phyloP scores from a whole-genome alignment of 2,329 filamentous ascomycete species.

The Falciphora oryzae region DNA sequence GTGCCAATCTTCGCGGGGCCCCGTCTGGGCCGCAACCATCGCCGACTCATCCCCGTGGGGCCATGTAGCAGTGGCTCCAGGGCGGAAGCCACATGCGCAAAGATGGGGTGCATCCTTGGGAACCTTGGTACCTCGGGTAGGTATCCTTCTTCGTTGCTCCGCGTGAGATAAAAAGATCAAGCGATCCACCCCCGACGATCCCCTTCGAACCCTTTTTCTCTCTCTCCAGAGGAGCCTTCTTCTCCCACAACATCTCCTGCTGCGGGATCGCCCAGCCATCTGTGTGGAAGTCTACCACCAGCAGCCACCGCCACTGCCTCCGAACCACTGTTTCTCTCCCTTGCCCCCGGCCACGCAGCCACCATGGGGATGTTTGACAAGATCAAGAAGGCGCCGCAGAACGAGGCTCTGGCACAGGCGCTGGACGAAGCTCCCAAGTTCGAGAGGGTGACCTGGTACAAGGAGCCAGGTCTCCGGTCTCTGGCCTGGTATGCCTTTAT shows the following conservation, averaged over 20 bases:
- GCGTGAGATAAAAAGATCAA: background rate
- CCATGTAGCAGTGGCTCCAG: background rate
- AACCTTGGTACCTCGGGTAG: background rate
- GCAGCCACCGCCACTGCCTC: no score
- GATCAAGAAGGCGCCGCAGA: slow-evolving; percentile 17
- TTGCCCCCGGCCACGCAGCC: background rate
- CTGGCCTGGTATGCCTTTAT: slow-evolving; percentile 47
- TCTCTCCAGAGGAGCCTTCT: no score
- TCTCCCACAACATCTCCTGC: no score
- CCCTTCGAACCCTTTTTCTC: background rate
- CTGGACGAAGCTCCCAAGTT: slow-evolving; percentile 44
- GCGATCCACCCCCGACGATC: background rate
- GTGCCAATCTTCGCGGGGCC: background rate
- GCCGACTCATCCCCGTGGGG: background rate
- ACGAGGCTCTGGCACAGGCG: slow-evolving; percentile 22
- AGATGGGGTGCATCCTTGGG: background rate
- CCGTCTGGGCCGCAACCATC: background rate
- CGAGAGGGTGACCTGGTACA: slow-evolving; percentile 45
- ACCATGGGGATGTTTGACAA: slow-evolving; percentile 24
- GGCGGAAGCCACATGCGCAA: background rate
- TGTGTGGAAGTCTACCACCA: no score
- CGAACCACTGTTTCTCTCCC: no score
- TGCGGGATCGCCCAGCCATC: no score
- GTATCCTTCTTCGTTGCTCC: no score
- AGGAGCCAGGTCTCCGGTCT: slow-evolving; percentile 49